A percentile compares a stretch with the other conserved stretches of the same genome.
Evolutionary conservation across 805 yeast species (phyloP).

Genomic region (Yamadazyma akitaensis): DNA sequence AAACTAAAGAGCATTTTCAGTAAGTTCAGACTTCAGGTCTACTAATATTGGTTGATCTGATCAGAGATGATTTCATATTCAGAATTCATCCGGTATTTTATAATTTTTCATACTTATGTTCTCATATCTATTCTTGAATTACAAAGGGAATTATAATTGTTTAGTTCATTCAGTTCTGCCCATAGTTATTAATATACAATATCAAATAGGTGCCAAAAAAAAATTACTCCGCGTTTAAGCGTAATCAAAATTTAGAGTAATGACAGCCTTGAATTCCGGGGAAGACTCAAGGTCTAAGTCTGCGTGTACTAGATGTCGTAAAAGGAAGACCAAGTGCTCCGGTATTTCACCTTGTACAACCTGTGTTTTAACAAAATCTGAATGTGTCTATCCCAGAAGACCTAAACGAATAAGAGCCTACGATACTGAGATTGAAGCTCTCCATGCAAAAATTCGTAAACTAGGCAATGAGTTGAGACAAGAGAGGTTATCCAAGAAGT

Average conservation of each 20-base stretch:
- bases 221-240: background rate
- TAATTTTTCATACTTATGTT: background rate
- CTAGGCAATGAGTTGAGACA: constrained; percentile 11
- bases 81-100: background rate
- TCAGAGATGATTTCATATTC: background rate
- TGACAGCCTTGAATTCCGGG: background rate
- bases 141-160: background rate
- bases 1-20: background rate
- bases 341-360: constrained; percentile 23
- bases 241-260: background rate
- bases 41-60: background rate
- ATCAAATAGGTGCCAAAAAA: background rate
- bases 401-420: constrained; percentile 17
- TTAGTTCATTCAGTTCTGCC: constrained; percentile 6
- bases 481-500: background rate
- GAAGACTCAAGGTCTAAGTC: constrained; percentile 1
- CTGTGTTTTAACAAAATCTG: constrained; percentile 14
- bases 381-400: constrained; percentile 22
- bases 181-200: constrained; percentile 3
- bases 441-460: constrained; percentile 14
- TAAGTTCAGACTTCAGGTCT: background rate
- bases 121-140: background rate
- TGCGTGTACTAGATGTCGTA: constrained; percentile 25
- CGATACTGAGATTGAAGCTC: constrained; percentile 23
- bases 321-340: constrained; percentile 27